phyloP scores from a whole-genome alignment of 106 monocot genomes.

The Allium sativum region DNA sequence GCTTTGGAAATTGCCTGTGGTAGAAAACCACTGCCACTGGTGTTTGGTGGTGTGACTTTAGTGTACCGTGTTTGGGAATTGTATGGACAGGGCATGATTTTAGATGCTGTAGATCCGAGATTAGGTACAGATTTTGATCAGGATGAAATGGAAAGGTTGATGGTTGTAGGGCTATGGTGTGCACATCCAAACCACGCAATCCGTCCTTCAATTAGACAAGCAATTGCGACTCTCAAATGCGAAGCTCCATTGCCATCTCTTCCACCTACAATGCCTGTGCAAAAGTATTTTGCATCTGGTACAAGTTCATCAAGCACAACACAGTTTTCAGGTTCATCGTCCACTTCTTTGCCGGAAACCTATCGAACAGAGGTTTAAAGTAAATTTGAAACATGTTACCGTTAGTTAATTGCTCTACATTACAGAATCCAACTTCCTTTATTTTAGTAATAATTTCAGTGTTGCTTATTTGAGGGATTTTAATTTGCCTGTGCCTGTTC shows the following conservation, averaged over 20 bases:
- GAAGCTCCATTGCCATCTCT: constrained; percentile 10
- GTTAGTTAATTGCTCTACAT: too few relatives aligned
- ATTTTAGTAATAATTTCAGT: too few relatives aligned
- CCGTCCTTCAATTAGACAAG: constrained; percentile 7
- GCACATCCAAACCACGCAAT: background rate
- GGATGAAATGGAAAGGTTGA: constrained; percentile 5
- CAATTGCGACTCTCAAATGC: background rate
- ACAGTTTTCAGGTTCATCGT: background rate
- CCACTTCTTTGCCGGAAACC: background rate
- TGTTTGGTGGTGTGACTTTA: background rate
- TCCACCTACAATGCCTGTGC: constrained; percentile 9
- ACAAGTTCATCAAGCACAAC: background rate
- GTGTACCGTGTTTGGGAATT: constrained; percentile 20
- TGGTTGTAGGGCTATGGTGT: constrained; percentile 15
- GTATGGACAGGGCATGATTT: constrained; percentile 1
- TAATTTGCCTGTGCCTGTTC: too few relatives aligned
- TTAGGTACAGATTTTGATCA: constrained; percentile 1
- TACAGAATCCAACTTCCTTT: too few relatives aligned
- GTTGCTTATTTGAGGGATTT: too few relatives aligned
- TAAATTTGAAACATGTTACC: too few relatives aligned
- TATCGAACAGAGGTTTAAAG: background rate
- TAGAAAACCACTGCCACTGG: constrained; percentile 7
- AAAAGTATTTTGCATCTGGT: background rate
- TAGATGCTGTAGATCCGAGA: constrained; percentile 8
- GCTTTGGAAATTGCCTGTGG: constrained; percentile 18